Conservation (phyloP, 805 yeast genomes). For the Ogataea trehalophila region DNA sequence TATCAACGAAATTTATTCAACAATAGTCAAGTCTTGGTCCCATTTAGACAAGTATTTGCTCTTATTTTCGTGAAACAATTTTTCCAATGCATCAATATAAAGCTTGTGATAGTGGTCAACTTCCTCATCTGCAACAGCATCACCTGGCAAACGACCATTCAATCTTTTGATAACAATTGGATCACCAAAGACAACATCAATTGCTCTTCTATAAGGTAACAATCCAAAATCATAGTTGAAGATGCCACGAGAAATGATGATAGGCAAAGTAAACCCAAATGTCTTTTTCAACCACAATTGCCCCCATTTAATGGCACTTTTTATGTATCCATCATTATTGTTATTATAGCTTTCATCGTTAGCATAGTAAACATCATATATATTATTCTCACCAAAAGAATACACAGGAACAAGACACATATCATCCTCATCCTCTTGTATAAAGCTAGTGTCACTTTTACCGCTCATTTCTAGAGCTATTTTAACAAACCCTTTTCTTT, state of each 20-base stretch:
- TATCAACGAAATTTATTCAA: constrained; percentile 28
- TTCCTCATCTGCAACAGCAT: constrained; percentile 35
- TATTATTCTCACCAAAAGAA: constrained; percentile 83
- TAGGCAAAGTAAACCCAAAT: constrained; percentile 83
- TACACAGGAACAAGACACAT: constrained; percentile 79
- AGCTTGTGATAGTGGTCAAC: constrained; percentile 67
- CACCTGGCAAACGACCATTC: constrained; percentile 21
- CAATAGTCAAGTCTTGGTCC: constrained; percentile 43
- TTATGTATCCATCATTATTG: constrained; percentile 27
- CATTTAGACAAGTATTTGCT: constrained; percentile 42
- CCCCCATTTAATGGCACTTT: constrained; percentile 39
- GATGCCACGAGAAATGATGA: constrained; percentile 87
- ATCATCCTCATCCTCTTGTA: constrained; percentile 42
- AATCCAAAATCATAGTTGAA: constrained; percentile 91
- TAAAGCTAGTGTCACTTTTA: constrained; percentile 8
- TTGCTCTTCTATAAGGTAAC: constrained; percentile 77
- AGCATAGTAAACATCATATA: constrained; percentile 39
- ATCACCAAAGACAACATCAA: constrained; percentile 68
- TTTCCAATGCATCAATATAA: constrained; percentile 59
- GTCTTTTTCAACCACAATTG: constrained; percentile 70
- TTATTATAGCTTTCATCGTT: constrained; percentile 11
- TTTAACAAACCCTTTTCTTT: constrained; percentile 84
- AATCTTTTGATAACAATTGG: constrained; percentile 42
- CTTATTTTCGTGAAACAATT: constrained; percentile 65
- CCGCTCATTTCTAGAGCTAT: constrained; percentile 62